Conservation (phyloP, 306 rosid species). For the Mucuna pruriens region DNA sequence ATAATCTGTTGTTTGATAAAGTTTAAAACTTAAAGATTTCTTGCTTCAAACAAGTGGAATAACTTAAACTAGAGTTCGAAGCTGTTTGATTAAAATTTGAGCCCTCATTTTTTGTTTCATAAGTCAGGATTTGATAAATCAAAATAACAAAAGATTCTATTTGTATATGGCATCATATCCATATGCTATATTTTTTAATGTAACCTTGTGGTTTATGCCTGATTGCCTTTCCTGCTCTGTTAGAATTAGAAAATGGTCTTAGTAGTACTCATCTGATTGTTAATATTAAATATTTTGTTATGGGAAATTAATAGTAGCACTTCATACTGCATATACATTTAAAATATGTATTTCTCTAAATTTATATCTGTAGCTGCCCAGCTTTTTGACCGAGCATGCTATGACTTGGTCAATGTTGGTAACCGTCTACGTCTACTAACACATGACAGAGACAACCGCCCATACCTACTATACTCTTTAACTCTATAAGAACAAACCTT, state of each 20-base stretch:
- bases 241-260: constrained; percentile 10
- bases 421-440: too few species aligned
- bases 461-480: too few species aligned
- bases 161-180: neutral
- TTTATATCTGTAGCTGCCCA: too few species aligned
- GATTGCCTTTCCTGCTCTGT: neutral
- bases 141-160: neutral
- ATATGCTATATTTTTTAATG: neutral
- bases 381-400: too few species aligned
- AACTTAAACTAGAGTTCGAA: neutral
- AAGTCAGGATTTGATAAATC: neutral
- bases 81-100: neutral
- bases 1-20: neutral
- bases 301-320: neutral
- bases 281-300: neutral
- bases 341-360: neutral
- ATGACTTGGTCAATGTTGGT: too few species aligned
- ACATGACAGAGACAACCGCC: too few species aligned
- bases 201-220: constrained; percentile 8
- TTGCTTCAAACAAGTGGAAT: neutral
- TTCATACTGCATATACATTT: constrained; percentile 4
- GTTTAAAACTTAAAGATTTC: neutral
- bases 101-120: neutral
- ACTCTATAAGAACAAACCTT: too few species aligned
- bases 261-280: constrained; percentile 4